A percentile compares a stretch with the other conserved stretches of the same genome.
Conservation (phyloP, 108 stramenopile genomes). For the Aurantiochytrium sp. region DNA sequence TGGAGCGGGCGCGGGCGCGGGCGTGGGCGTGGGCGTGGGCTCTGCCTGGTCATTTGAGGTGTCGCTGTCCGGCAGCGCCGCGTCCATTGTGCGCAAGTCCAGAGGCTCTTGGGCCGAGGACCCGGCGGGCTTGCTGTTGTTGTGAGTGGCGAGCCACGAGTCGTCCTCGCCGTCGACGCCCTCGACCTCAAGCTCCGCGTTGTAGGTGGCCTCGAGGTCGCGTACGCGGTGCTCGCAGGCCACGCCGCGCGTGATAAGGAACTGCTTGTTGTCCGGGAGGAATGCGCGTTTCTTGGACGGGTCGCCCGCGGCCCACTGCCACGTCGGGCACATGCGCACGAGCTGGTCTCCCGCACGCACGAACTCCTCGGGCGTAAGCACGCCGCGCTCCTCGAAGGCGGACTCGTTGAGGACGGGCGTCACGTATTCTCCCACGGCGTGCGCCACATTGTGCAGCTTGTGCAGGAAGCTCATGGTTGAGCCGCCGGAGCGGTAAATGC, state of each 20-base stretch:
- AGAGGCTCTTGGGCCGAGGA: neutral
- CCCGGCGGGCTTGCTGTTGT: neutral
- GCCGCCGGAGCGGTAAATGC: too few species aligned
- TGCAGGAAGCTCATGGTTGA: constrained; percentile 21
- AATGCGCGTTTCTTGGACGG: constrained; percentile 57
- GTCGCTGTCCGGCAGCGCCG: neutral
- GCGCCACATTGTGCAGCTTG: constrained; percentile 23
- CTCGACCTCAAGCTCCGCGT: constrained; percentile 2
- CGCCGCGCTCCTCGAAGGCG: constrained; percentile 80
- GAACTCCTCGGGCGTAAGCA: constrained; percentile 90
- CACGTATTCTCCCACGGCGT: constrained; percentile 74
- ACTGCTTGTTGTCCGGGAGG: constrained; percentile 82
- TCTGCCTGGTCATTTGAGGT: too few species aligned
- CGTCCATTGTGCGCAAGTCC: neutral
- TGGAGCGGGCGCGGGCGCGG: neutral
- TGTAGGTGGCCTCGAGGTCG: constrained; percentile 53
- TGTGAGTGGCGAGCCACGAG: neutral
- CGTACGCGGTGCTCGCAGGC: constrained; percentile 73
- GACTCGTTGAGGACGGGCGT: constrained; percentile 75
- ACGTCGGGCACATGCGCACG: constrained; percentile 84
- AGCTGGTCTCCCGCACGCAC: constrained; percentile 84
- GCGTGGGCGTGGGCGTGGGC: neutral
- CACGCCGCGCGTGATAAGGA: constrained; percentile 77
- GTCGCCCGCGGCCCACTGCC: constrained; percentile 77
- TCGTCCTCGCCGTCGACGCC: constrained; percentile 5